Evolutionary conservation across 177 flowering plant species (phyloP).

Genomic region (Vitis hybrid): DNA sequence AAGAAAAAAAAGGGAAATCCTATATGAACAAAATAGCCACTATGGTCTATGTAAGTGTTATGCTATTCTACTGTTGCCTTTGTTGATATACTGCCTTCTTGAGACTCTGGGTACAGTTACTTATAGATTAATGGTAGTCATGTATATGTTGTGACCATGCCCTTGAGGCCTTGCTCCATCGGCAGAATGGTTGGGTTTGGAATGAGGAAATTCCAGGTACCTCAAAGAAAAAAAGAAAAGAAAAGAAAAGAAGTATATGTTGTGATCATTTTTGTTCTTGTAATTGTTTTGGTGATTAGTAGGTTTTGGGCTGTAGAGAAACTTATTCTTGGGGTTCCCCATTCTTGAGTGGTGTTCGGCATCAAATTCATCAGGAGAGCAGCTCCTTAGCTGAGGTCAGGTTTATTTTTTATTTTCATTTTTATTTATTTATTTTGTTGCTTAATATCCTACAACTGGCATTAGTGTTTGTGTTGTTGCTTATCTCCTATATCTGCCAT

Average conservation of each 20-base stretch:
- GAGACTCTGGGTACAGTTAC: no score
- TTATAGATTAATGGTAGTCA: no score
- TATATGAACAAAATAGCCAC: no score
- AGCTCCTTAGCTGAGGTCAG: slow-evolving; percentile 69
- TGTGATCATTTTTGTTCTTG: slow-evolving; percentile 4
- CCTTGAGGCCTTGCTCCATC: no score
- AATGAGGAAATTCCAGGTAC: not conserved
- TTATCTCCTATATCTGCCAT: not conserved
- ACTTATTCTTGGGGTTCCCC: slow-evolving; percentile 38
- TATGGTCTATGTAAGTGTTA: no score
- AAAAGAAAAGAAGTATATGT: slow-evolving; percentile 8
- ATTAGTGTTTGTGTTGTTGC: no score
- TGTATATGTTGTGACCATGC: no score
- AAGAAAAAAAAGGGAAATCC: no score
- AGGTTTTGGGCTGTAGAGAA: slow-evolving; percentile 67
- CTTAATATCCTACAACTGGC: not conserved
- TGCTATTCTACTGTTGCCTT: no score
- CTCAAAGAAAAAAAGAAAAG: not conserved
- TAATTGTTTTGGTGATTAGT: slow-evolving; percentile 47
- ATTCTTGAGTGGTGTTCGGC: slow-evolving; percentile 38
- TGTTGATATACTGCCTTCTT: no score
- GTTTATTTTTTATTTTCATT: not conserved
- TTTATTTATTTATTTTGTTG: slow-evolving; percentile 3
- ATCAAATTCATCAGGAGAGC: slow-evolving; percentile 58
- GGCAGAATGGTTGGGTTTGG: no score